These are phyloP conservation scores for Saccharomyces pastorianus DNA, from an alignment of 1,139 yeast genomes.

Conservation along the genomic window DNA sequence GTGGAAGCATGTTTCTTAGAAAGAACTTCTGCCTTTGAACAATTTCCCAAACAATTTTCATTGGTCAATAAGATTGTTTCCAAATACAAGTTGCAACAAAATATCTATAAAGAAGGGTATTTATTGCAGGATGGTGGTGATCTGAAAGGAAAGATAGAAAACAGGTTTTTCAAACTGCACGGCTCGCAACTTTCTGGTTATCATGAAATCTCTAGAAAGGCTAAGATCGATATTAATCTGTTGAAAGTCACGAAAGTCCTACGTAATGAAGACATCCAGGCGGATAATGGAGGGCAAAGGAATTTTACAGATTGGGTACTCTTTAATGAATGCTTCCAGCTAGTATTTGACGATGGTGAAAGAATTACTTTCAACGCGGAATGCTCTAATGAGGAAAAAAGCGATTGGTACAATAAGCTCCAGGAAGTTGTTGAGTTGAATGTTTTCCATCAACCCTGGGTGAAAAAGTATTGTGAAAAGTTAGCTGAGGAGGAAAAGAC, in stretches of 20 bases:
- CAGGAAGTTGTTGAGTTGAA: constrained; percentile 48
- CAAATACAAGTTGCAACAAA: constrained; percentile 38
- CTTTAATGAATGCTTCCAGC: constrained; percentile 56
- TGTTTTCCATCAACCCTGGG: constrained; percentile 63
- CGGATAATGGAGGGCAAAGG: constrained; percentile 31
- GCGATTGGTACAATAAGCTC: constrained; percentile 47
- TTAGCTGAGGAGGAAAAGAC: not conserved
- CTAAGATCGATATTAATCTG: constrained; percentile 60
- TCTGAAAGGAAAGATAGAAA: constrained; percentile 44
- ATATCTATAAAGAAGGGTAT: constrained; percentile 45
- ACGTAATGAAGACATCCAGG: constrained; percentile 37
- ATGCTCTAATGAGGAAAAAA: constrained; percentile 41
- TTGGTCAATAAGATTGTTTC: constrained; percentile 47
- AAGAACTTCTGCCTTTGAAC: constrained; percentile 46
- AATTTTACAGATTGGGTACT: constrained; percentile 57
- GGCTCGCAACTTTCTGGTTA: constrained; percentile 60
- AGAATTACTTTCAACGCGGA: constrained; percentile 65
- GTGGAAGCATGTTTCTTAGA: constrained; percentile 69
- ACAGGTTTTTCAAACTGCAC: constrained; percentile 50
- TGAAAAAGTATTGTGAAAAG: constrained; percentile 32
- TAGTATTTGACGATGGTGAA: constrained; percentile 61
- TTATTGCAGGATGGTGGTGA: constrained; percentile 77
- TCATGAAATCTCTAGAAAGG: constrained; percentile 52
- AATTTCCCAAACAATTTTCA: constrained; percentile 57
- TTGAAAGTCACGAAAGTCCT: constrained; percentile 51